phyloP scores from a whole-genome alignment of 2,329 filamentous ascomycete species.

The Colletotrichum agaves region DNA sequence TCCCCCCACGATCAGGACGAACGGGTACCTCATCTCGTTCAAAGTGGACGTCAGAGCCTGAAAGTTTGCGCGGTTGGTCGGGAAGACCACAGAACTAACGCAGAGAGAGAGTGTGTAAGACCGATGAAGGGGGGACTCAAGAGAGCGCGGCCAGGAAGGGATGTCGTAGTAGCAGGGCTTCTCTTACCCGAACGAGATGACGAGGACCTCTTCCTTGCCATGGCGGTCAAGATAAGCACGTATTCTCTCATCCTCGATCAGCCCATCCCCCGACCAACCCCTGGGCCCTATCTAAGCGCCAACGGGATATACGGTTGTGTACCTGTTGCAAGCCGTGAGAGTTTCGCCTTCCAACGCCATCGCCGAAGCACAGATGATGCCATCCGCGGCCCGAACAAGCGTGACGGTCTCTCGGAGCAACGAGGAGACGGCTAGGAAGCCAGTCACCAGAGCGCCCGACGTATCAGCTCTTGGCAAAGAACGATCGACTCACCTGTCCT shows the following conservation, averaged over 20 bases:
- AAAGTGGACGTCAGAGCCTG: background rate
- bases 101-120: background rate
- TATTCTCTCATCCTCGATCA: background rate
- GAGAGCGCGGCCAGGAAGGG: background rate
- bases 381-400: background rate
- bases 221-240: background rate
- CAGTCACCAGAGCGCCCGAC: background rate
- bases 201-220: background rate
- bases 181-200: slow-evolving; percentile 9
- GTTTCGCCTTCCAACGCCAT: slow-evolving; percentile 19
- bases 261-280: background rate
- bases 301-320: background rate
- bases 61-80: background rate
- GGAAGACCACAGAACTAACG: background rate
- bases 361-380: slow-evolving; percentile 1
- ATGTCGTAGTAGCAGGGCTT: background rate
- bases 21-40: background rate
- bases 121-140: background rate
- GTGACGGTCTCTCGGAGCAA: background rate
- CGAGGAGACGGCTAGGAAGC: background rate
- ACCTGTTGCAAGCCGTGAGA: background rate
- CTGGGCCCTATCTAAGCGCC: background rate
- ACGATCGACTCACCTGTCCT: background rate
- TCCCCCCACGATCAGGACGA: background rate
- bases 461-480: accelerated